A percentile compares a stretch with the other conserved stretches of the same genome.
Evolutionary conservation across 352 stramenopile species (phyloP).

Genomic region (Globisporangium solare): DNA sequence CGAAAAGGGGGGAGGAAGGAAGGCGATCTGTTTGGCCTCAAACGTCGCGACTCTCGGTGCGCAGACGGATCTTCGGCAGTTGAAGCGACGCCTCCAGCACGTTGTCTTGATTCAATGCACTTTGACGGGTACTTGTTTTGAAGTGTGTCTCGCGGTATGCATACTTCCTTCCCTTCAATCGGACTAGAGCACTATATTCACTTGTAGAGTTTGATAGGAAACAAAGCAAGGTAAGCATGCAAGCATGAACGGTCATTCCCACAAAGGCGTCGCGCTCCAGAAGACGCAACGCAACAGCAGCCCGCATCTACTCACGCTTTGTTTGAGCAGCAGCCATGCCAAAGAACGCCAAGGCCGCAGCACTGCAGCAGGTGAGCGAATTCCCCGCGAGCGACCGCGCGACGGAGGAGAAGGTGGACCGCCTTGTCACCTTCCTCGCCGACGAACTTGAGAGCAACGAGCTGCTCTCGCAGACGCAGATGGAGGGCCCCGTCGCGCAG

Average conservation of each 20-base stretch:
- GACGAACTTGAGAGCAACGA: slow-evolving; percentile 1
- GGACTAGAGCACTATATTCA: no score
- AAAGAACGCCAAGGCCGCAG: not conserved
- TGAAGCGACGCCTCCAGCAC: not conserved
- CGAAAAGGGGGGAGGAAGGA: not conserved
- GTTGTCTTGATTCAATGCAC: not conserved
- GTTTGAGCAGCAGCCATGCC: not conserved
- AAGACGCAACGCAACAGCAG: no score
- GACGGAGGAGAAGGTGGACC: slow-evolving; percentile 4
- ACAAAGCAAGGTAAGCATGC: no score
- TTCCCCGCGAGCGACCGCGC: slow-evolving; percentile 9
- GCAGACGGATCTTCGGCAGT: not conserved
- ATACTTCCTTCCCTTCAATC: no score
- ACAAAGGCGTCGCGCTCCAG: no score
- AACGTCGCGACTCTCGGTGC: not conserved
- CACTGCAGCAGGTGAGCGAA: not conserved
- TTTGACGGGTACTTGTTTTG: not conserved
- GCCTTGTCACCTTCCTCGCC: slow-evolving; percentile 10
- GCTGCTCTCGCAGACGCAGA: not conserved
- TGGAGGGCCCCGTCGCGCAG: not conserved
- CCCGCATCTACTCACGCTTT: no score
- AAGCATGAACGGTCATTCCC: no score
- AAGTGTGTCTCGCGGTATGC: no score
- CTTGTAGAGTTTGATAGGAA: no score
- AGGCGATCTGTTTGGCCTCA: not conserved